Percentiles rank a stretch among this genome's conserved stretches.
Evolutionary conservation across 768 basidiomycete genomes (phyloP).

Genomic region (Termitomyces sp.): DNA sequence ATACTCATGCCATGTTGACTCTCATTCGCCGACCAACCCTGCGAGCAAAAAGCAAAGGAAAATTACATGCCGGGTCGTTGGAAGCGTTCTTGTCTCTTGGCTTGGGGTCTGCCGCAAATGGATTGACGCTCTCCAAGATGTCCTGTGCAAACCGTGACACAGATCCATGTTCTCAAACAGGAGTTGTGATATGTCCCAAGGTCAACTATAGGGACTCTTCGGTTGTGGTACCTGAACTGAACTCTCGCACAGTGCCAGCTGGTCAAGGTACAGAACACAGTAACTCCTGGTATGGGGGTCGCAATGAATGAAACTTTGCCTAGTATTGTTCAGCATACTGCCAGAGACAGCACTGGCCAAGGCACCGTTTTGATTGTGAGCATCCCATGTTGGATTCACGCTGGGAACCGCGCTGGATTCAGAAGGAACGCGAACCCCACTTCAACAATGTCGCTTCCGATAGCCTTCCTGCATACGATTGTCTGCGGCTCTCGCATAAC

Average conservation of each 20-base stretch:
- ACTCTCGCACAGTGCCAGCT: slow-evolving; percentile 5
- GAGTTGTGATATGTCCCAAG: slow-evolving; percentile 21
- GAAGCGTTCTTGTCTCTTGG: slow-evolving; percentile 24
- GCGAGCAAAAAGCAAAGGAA: slow-evolving; percentile 1
- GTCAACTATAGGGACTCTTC: slow-evolving; percentile 8
- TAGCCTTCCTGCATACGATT: slow-evolving; percentile 25
- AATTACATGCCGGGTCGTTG: slow-evolving; percentile 12
- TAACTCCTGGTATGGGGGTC: background rate
- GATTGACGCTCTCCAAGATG: slow-evolving; percentile 13
- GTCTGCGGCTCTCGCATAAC: slow-evolving; percentile 23
- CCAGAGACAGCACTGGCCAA: slow-evolving; percentile 29
- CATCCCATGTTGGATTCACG: slow-evolving; percentile 7
- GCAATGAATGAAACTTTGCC: background rate
- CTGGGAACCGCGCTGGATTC: slow-evolving; percentile 30
- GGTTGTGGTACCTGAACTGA: background rate
- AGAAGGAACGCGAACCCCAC: slow-evolving; percentile 21
- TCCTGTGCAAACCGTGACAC: slow-evolving; percentile 17
- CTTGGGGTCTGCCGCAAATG: slow-evolving; percentile 20
- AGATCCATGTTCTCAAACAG: background rate
- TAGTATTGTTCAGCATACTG: slow-evolving; percentile 31
- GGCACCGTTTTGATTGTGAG: background rate
- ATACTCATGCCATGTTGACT: slow-evolving; percentile 18
- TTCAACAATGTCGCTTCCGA: slow-evolving; percentile 17
- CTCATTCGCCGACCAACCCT: slow-evolving; percentile 14
- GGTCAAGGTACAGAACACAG: slow-evolving; percentile 2